A percentile compares a stretch with the other conserved stretches of the same genome.
Conservation (phyloP, 2,329 filamentous ascomycete species). For the Graphiopsis chlorocephala region DNA sequence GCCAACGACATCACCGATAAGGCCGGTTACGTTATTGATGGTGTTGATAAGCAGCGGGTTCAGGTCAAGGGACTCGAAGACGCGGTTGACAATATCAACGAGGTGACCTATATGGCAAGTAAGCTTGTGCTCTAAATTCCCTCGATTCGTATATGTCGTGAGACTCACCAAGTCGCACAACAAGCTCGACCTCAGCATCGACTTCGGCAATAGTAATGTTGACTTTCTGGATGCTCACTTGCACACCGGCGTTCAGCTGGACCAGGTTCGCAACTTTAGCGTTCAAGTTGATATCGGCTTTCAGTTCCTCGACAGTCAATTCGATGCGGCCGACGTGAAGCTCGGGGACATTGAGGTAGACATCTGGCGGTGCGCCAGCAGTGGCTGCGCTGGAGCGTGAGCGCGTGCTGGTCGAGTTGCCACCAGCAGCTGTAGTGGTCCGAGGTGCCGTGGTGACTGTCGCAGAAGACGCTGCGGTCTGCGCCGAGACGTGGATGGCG, state of each 20-base stretch:
- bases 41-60: constrained; percentile 56
- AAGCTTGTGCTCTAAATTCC: background rate
- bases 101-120: constrained; percentile 45
- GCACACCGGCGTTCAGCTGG: constrained; percentile 49
- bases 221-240: constrained; percentile 48
- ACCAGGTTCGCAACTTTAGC: constrained; percentile 60
- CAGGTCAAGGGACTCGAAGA: constrained; percentile 57
- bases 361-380: constrained; percentile 47
- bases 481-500: constrained; percentile 17
- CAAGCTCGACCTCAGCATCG: constrained; percentile 57
- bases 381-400: constrained; percentile 23
- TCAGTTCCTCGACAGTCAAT: constrained; percentile 58
- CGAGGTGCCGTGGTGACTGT: constrained; percentile 29
- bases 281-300: constrained; percentile 54
- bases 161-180: constrained; percentile 49
- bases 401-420: constrained; percentile 26
- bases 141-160: background rate
- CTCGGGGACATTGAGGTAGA: constrained; percentile 57
- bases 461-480: constrained; percentile 21
- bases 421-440: constrained; percentile 20
- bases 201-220: constrained; percentile 63
- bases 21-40: constrained; percentile 48
- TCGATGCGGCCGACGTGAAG: constrained; percentile 60
- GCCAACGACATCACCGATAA: constrained; percentile 23
- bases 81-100: constrained; percentile 60